Conservation (phyloP, 441 rosid genomes). For the Omphalea diandra region DNA sequence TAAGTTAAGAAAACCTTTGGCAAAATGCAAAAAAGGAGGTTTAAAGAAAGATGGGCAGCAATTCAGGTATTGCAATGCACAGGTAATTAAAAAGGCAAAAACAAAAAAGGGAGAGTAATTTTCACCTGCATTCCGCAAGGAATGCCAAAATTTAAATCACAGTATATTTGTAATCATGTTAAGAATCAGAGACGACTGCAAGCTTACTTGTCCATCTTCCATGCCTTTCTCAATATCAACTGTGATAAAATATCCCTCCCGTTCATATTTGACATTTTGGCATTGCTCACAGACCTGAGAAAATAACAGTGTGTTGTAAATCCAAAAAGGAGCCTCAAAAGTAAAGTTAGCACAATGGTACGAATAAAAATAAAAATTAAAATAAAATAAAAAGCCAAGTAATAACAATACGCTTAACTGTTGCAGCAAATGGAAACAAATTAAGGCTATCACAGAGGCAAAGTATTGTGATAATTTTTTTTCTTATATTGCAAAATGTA, state of each 20-base stretch:
- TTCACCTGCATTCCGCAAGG: background rate
- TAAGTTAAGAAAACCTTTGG: background rate
- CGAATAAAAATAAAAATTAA: no score
- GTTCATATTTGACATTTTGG: slow-evolving; percentile 79
- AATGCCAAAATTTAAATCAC: background rate
- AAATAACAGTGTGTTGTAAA: slow-evolving; percentile 14
- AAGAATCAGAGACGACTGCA: slow-evolving; percentile 5
- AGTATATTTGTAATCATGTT: background rate
- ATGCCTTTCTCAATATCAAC: slow-evolving; percentile 98
- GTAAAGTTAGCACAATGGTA: background rate
- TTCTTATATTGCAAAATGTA: background rate
- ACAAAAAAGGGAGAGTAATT: background rate
- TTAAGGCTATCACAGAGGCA: background rate
- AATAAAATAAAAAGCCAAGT: background rate
- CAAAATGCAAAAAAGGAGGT: background rate
- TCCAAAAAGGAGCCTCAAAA: slow-evolving; percentile 13
- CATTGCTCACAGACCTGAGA: slow-evolving; percentile 88
- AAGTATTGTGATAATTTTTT: background rate
- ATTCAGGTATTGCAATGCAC: background rate
- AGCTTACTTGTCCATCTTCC: slow-evolving; percentile 93
- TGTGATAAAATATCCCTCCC: slow-evolving; percentile 81
- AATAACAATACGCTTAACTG: background rate
- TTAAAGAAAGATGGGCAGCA: background rate
- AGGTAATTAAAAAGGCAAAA: background rate
- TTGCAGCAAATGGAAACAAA: background rate